A percentile compares a stretch with the other conserved stretches of the same genome.
Conservation (phyloP, 78 protist genomes). For the Dictyostelium citrinum region DNA sequence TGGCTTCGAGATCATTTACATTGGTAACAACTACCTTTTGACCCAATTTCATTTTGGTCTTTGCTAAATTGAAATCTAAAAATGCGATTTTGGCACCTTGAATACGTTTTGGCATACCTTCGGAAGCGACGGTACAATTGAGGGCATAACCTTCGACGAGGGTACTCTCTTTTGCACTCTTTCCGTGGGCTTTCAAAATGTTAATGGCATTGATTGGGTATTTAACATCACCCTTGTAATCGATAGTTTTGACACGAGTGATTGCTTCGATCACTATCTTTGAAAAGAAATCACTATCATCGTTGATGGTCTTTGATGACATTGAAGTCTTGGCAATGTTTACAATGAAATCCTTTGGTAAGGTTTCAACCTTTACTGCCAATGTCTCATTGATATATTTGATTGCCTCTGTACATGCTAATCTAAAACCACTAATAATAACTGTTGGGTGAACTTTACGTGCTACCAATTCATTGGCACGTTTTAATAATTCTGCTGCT, state of each 20-base stretch:
- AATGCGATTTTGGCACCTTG: slow-evolving; percentile 97
- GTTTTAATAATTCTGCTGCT: slow-evolving; percentile 97
- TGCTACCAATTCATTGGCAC: slow-evolving; percentile 95
- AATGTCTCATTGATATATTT: slow-evolving; percentile 89
- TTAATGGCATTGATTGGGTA: slow-evolving; percentile 95
- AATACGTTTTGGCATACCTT: slow-evolving; percentile 94
- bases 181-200: slow-evolving; percentile 98
- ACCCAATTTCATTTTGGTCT: slow-evolving; percentile 89
- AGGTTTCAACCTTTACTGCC: slow-evolving; percentile 67
- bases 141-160: slow-evolving; percentile 96
- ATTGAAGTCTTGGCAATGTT: slow-evolving; percentile 98
- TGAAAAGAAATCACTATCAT: slow-evolving; percentile 94
- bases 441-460: slow-evolving; percentile 97
- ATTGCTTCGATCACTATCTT: slow-evolving; percentile 96
- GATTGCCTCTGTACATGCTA: slow-evolving; percentile 94
- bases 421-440: slow-evolving; percentile 97
- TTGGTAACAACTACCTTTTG: slow-evolving; percentile 93
- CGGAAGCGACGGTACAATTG: slow-evolving; percentile 94
- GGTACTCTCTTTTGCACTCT: slow-evolving; percentile 86
- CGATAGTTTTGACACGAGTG: slow-evolving; percentile 87
- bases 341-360: slow-evolving; percentile 92
- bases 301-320: slow-evolving; percentile 96
- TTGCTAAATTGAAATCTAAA: slow-evolving; percentile 95
- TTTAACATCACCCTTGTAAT: slow-evolving; percentile 84
- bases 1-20: slow-evolving; percentile 93